phyloP scores from a whole-genome alignment of 225 moss, liverwort and hornwort species.

The Pleurozium schreberi region DNA sequence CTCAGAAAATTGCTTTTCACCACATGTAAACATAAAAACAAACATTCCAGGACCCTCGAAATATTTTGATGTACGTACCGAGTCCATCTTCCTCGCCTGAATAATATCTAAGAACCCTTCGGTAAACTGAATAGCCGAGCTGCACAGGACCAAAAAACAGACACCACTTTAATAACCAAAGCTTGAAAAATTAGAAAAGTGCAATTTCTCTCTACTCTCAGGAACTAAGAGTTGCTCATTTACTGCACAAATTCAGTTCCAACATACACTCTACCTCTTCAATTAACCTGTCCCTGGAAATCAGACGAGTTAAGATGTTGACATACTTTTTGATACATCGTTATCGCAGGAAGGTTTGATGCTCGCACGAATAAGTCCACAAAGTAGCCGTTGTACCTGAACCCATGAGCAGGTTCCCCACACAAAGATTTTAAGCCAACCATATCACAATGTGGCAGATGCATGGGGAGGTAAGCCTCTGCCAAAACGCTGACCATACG shows the following conservation, averaged over 20 bases:
- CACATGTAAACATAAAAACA: neutral
- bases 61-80: slow-evolving; percentile 14
- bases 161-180: neutral
- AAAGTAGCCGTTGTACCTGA: slow-evolving; percentile 51
- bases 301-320: neutral
- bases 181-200: neutral
- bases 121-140: slow-evolving; percentile 69
- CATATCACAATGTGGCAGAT: neutral
- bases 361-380: slow-evolving; percentile 74
- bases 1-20: neutral
- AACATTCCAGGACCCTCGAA: neutral
- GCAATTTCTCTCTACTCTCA: neutral
- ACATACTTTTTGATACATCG: slow-evolving; percentile 62
- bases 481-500: neutral
- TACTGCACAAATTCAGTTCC: neutral
- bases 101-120: slow-evolving; percentile 62
- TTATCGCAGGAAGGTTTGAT: slow-evolving; percentile 59
- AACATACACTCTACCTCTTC: neutral
- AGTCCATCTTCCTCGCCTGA: slow-evolving; percentile 67
- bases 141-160: neutral
- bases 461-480: neutral
- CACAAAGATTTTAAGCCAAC: neutral
- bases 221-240: neutral
- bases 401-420: neutral
- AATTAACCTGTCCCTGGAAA: neutral